Percentiles rank a stretch among this genome's conserved stretches.
Conservation (phyloP, 257 asterid genomes). For the Capsicum baccatum region DNA sequence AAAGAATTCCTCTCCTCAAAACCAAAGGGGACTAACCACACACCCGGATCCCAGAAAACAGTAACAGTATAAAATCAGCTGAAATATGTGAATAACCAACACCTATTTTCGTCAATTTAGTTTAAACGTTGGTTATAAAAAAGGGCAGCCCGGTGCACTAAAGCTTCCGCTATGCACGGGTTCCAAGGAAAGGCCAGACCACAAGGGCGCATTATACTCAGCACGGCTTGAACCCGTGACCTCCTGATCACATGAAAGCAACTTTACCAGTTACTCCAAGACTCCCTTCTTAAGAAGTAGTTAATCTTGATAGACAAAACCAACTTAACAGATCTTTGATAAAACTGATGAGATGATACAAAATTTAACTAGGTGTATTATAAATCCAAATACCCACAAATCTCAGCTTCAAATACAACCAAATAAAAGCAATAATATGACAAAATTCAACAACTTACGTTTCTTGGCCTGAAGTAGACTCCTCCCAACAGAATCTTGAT, state of each 20-base stretch:
- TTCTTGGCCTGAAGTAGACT: conserved; percentile 74
- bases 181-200: too few species aligned
- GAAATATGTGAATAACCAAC: background rate
- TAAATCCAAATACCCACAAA: background rate
- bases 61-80: background rate
- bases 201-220: too few species aligned
- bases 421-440: background rate
- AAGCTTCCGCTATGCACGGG: too few species aligned
- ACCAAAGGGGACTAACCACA: too few species aligned
- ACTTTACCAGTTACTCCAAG: too few species aligned
- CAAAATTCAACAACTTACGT: conserved; percentile 43
- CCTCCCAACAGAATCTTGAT: conserved; percentile 55
- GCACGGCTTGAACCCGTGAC: too few species aligned
- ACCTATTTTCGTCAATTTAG: background rate
- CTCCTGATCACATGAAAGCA: too few species aligned
- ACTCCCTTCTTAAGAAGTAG: background rate
- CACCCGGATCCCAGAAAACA: background rate
- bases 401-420: background rate
- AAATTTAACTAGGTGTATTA: background rate
- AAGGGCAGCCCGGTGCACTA: too few species aligned
- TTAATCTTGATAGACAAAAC: background rate
- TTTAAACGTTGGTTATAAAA: background rate
- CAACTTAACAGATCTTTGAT: background rate
- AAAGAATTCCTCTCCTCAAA: background rate
- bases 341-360: background rate